These are phyloP conservation scores for Picochlorum sp. DNA, from an alignment of 139 green algal species.

Conservation along the genomic window DNA sequence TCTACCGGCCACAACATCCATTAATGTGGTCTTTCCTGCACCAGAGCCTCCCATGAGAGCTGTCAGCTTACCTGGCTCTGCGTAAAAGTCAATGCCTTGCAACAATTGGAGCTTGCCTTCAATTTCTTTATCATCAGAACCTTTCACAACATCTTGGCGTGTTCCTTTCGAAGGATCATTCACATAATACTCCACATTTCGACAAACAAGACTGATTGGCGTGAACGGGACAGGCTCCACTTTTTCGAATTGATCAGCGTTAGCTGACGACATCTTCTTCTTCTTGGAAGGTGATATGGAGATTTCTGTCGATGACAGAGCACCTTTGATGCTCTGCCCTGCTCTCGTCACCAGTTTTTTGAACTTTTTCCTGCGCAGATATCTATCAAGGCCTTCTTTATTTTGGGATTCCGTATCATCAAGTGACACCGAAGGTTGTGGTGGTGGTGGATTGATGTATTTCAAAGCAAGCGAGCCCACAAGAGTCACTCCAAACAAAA, in stretches of 20 bases:
- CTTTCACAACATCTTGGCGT: constrained; percentile 21
- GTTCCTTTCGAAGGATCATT: constrained; percentile 42
- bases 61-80: constrained; percentile 31
- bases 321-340: neutral
- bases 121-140: constrained; percentile 28
- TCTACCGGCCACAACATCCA: constrained; percentile 64
- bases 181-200: constrained; percentile 53
- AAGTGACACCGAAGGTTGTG: constrained; percentile 12
- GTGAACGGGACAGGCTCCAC: constrained; percentile 39
- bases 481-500: constrained; percentile 20
- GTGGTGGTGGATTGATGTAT: constrained; percentile 20
- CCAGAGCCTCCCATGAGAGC: constrained; percentile 62
- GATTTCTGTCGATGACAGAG: neutral
- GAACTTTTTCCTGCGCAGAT: neutral
- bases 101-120: constrained; percentile 39
- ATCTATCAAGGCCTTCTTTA: neutral
- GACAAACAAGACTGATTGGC: constrained; percentile 56
- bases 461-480: constrained; percentile 28
- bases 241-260: constrained; percentile 8
- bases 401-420: neutral
- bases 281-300: neutral
- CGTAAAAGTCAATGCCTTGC: constrained; percentile 48
- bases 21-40: constrained; percentile 64
- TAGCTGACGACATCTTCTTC: neutral
- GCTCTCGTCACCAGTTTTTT: neutral